These are phyloP conservation scores for Myxozyma udenii DNA, from an alignment of 805 yeast genomes.

Conservation along the genomic window DNA sequence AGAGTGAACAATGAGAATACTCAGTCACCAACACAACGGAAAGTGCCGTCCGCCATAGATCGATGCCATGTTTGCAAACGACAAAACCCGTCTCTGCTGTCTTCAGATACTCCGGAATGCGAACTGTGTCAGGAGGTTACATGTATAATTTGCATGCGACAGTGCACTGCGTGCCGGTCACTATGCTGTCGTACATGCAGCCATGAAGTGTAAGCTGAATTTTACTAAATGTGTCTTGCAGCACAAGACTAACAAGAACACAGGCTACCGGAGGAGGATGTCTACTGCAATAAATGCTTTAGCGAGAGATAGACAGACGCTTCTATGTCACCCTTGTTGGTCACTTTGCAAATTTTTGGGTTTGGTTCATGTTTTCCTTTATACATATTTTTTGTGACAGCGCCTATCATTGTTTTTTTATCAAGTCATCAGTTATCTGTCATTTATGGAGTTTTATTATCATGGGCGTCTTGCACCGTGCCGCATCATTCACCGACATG, in stretches of 20 bases:
- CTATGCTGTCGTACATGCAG: constrained; percentile 27
- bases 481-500: too few species aligned
- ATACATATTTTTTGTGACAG: background rate
- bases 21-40: too few species aligned
- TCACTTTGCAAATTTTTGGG: background rate
- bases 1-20: too few species aligned
- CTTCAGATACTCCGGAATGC: constrained; percentile 23
- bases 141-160: constrained; percentile 26
- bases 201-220: constrained; percentile 15
- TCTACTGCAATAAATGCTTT: constrained; percentile 16
- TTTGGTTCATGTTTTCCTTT: background rate
- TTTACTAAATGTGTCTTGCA: too few species aligned
- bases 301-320: background rate
- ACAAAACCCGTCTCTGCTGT: constrained; percentile 24
- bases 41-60: too few species aligned
- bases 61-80: constrained; percentile 28
- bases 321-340: background rate
- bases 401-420: too few species aligned
- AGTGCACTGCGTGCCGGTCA: constrained; percentile 25
- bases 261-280: constrained; percentile 24
- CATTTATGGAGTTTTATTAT: too few species aligned
- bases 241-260: too few species aligned
- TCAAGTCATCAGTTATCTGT: too few species aligned
- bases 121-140: constrained; percentile 21
- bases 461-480: too few species aligned